Evolutionary conservation across 441 rosid genomes (phyloP), one percentile per base, ranked within the genome.

Genomic region (Populus trichocarpa): DNA sequence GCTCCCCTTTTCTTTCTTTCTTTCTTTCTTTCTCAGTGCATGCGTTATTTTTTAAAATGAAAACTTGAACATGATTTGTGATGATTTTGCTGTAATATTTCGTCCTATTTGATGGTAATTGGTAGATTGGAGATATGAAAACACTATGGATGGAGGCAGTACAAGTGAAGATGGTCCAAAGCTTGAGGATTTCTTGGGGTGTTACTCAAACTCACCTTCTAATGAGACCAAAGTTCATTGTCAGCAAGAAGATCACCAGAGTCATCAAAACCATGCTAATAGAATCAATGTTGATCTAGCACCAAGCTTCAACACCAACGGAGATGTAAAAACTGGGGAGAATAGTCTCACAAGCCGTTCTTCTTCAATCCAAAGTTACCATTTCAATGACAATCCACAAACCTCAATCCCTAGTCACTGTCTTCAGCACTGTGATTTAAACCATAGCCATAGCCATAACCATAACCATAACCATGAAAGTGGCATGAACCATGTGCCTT

Each of bases 141-240:
- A 50, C 76, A 70, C 72, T 20, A 32, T 75, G 72, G 85, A 76
- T 70, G 76, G 78, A 46, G 70, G 81, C 16, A 71, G 81, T 67
- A 81, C 84, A 73, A 79, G 69, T 32, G 86, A 85, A 69, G 90
- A 87, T 7, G 86, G 86, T 46, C 91, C 93, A 65, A 92, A 91
- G 83, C 93, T 92, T 13, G 98, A 92, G 78, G 92, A 92, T 82
- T 92, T 94, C 80, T 78, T 89, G 70, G 91, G 95, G 0, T 79
- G 86, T 78, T 88, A 84, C 79, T 82, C 90, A 50, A 82, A 81
- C 77, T 83, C 88, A 53, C 87, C 83, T 26, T 50, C 84, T 64
- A 80, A 82, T 46, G 81, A 83, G 46, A 50, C 84, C 38, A 80
- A 73, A 73, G 80, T 80, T 67, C 79, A 82, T 73, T 72, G 83